A percentile compares a stretch with the other conserved stretches of the same genome.
phyloP scores from a whole-genome alignment of 208 protist species.

The Leishmania guyanensis region DNA sequence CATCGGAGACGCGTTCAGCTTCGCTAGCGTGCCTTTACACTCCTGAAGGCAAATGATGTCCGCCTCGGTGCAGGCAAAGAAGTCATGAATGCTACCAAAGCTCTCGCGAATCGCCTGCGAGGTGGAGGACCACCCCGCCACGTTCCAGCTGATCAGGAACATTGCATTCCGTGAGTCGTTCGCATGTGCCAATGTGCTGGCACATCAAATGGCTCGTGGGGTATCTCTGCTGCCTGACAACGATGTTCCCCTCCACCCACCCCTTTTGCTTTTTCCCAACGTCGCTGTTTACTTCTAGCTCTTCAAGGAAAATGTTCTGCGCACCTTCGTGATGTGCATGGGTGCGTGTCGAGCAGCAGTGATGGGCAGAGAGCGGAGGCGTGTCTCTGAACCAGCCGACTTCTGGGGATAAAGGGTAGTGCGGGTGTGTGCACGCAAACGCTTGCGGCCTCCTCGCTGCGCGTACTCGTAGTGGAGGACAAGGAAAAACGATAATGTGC shows the following conservation, averaged over 20 bases:
- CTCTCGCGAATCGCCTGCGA: constrained; percentile 63
- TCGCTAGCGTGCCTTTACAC: constrained; percentile 71
- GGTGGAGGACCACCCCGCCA: constrained; percentile 85
- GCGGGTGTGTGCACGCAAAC: neutral
- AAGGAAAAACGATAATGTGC: neutral
- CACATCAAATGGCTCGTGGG: no score
- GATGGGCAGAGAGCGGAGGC: neutral
- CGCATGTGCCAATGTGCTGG: neutral
- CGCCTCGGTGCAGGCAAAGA: constrained; percentile 64
- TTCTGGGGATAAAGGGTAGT: neutral
- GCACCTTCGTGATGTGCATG: neutral
- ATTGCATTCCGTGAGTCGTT: constrained; percentile 24
- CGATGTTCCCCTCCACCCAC: no score
- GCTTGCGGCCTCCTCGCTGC: neutral
- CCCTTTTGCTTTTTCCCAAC: neutral
- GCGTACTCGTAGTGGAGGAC: neutral
- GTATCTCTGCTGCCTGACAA: neutral
- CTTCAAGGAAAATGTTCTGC: neutral
- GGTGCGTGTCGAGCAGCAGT: neutral
- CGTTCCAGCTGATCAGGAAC: constrained; percentile 90
- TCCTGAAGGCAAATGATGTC: constrained; percentile 89
- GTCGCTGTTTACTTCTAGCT: neutral
- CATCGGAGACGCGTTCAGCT: constrained; percentile 49
- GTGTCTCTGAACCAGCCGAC: neutral
- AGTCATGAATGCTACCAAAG: constrained; percentile 73